phyloP scores from a whole-genome alignment of 306 rosid genomes.

The Lotus japonicus region DNA sequence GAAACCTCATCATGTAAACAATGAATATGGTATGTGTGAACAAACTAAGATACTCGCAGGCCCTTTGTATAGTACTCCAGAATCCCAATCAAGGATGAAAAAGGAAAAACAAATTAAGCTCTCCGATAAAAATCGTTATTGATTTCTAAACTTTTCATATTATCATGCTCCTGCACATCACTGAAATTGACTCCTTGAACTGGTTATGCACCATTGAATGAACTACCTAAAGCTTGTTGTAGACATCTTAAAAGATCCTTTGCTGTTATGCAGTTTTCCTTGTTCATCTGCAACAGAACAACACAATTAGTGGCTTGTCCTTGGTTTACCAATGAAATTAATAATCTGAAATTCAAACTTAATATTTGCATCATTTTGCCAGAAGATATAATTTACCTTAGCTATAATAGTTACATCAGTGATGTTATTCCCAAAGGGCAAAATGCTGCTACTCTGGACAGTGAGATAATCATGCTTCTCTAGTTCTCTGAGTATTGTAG shows the following conservation, averaged over 20 bases:
- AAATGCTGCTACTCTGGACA: slow-evolving; percentile 44
- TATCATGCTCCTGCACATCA: not conserved
- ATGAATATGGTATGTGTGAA: not conserved
- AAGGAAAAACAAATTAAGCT: slow-evolving; percentile 18
- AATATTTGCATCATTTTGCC: no score
- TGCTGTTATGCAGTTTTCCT: slow-evolving; percentile 39
- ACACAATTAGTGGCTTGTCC: no score
- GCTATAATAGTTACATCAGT: slow-evolving; percentile 61
- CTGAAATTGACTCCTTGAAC: not conserved
- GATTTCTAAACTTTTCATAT: not conserved
- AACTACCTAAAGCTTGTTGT: slow-evolving; percentile 32
- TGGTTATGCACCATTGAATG: not conserved
- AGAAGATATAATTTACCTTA: slow-evolving; percentile 60
- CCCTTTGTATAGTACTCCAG: slow-evolving; percentile 10
- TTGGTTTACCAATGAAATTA: no score
- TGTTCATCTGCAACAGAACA: slow-evolving; percentile 51
- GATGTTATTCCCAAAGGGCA: slow-evolving; percentile 59
- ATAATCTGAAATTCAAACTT: not conserved
- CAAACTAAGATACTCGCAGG: slow-evolving; percentile 14
- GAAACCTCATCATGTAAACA: not conserved
- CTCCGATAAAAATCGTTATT: not conserved
- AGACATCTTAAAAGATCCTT: slow-evolving; percentile 48
- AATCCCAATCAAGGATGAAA: slow-evolving; percentile 7
- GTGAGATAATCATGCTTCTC: slow-evolving; percentile 44
- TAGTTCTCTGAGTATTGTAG: slow-evolving; percentile 32